These are phyloP conservation scores for Fragaria vesca DNA, from an alignment of 306 rosid species.

Conservation along the genomic window DNA sequence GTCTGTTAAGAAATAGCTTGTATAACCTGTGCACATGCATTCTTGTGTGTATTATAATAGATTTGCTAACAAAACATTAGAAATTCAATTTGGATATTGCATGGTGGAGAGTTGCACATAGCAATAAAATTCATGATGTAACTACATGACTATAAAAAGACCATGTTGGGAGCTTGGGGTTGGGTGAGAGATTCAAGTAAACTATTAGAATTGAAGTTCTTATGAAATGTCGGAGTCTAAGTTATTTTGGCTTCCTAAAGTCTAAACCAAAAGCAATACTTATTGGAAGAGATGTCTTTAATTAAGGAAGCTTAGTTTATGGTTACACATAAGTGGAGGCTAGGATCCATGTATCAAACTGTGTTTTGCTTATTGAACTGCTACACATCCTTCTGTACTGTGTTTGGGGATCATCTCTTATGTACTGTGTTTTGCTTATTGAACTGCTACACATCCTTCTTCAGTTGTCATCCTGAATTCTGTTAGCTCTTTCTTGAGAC, in stretches of 20 bases:
- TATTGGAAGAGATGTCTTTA: not conserved
- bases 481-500: not conserved
- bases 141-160: not conserved
- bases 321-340: no score
- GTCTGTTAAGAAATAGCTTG: no score
- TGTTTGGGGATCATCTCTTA: slow-evolving; percentile 13
- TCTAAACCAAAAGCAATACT: not conserved
- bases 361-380: no score
- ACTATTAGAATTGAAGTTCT: not conserved
- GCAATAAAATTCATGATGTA: not conserved
- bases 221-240: not conserved
- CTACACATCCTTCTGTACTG: no score
- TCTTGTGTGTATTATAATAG: no score
- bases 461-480: not conserved
- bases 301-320: not conserved
- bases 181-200: no score
- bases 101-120: not conserved
- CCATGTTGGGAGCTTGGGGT: not conserved
- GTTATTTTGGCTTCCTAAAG: slow-evolving; percentile 11
- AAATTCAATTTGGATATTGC: not conserved
- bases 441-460: not conserved
- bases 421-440: not conserved
- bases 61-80: not conserved
- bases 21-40: no score
- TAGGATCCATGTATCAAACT: no score